A percentile compares a stretch with the other conserved stretches of the same genome.
Conservation (phyloP, 1,284 basidiomycete genomes). For the Heterobasidion irregulare region DNA sequence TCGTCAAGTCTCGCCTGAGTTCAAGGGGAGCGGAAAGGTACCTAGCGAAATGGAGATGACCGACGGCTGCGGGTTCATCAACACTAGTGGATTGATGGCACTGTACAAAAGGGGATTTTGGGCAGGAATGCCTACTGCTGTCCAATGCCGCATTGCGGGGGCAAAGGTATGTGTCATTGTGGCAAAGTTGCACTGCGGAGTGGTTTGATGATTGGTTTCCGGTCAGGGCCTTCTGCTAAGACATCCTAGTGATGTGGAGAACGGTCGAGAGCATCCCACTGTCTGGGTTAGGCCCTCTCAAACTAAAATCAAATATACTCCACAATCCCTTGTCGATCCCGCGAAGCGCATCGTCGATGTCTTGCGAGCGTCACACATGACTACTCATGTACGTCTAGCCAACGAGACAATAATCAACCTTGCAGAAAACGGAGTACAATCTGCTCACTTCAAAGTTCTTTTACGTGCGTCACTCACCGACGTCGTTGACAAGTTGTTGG, state of each 20-base stretch:
- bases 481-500: conserved; percentile 17
- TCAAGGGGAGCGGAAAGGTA: conserved; percentile 16
- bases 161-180: conserved; percentile 18
- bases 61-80: conserved; percentile 35
- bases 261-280: conserved; percentile 11
- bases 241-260: conserved; percentile 13
- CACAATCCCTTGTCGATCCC: conserved; percentile 13
- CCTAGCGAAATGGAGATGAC: conserved; percentile 31
- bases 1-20: conserved; percentile 14
- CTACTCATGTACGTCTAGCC: conserved; percentile 26
- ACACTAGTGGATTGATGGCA: conserved; percentile 18
- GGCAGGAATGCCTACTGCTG: conserved; percentile 24
- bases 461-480: conserved; percentile 15
- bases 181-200: too few species aligned
- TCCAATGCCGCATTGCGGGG: conserved; percentile 32
- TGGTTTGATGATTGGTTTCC: too few species aligned
- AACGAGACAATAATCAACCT: conserved; percentile 35
- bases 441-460: conserved; percentile 19
- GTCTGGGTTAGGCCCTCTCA: conserved; percentile 33
- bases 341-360: conserved; percentile 31
- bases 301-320: conserved; percentile 28
- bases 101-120: conserved; percentile 22
- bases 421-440: conserved; percentile 34
- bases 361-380: conserved; percentile 26
- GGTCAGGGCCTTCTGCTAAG: conserved; percentile 21